Percentiles rank a stretch among this genome's conserved stretches.
These are phyloP conservation scores for Babesia bovis DNA, from an alignment of 169 alveolate genomes.

Conservation along the genomic window DNA sequence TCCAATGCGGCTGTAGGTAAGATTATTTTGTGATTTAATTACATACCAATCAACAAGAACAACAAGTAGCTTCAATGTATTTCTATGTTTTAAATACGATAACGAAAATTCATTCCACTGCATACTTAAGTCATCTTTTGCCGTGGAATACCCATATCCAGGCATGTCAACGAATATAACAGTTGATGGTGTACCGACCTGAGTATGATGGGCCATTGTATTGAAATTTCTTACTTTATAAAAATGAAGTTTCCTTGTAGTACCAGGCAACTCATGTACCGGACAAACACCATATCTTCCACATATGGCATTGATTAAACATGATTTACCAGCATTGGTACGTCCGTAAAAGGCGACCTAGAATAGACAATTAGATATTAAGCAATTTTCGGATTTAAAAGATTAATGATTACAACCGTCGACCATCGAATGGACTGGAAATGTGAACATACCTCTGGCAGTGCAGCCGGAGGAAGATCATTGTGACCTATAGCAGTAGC, in stretches of 20 bases:
- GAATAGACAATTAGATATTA: too few relatives aligned
- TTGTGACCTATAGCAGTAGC: constrained; percentile 33
- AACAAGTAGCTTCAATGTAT: constrained; percentile 69
- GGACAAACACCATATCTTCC: constrained; percentile 69
- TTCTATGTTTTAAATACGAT: constrained; percentile 71
- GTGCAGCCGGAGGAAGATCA: constrained; percentile 29
- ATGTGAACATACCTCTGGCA: constrained; percentile 54
- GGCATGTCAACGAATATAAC: constrained; percentile 79
- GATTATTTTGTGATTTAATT: background rate
- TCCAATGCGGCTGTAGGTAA: constrained; percentile 62
- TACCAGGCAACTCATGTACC: constrained; percentile 71
- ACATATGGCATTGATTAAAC: constrained; percentile 75
- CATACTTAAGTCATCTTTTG: constrained; percentile 67
- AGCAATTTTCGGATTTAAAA: too few relatives aligned
- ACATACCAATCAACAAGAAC: constrained; percentile 68
- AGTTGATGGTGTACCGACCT: constrained; percentile 74
- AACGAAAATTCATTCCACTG: constrained; percentile 74
- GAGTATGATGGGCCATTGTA: background rate
- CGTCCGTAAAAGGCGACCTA: constrained; percentile 79
- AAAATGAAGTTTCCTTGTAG: constrained; percentile 73
- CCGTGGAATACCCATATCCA: constrained; percentile 73
- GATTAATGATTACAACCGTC: too few relatives aligned
- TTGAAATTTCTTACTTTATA: constrained; percentile 50
- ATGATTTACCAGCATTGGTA: constrained; percentile 76
- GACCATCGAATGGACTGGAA: too few relatives aligned